Conservation (phyloP, 2,329 filamentous ascomycete species). For the Exophiala sp. region DNA sequence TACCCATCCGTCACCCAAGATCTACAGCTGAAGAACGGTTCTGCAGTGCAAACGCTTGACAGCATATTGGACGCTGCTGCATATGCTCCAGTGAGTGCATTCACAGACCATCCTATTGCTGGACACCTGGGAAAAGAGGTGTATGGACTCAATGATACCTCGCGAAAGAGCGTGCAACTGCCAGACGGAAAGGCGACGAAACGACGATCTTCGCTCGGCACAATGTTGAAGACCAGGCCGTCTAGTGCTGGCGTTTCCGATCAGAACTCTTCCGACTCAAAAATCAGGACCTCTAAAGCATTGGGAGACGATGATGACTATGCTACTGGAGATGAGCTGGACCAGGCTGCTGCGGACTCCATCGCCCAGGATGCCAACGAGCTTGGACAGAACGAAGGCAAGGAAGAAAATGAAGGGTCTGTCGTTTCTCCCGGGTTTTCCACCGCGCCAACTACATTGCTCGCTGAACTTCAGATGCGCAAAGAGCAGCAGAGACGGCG, state of each 20-base stretch:
- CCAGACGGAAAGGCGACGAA: conserved; percentile 28
- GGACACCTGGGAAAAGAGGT: conserved; percentile 69
- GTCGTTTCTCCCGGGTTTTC: conserved; percentile 49
- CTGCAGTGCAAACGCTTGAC: conserved; percentile 81
- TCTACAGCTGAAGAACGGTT: conserved; percentile 61
- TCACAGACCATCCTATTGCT: conserved; percentile 80
- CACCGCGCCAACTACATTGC: conserved; percentile 77
- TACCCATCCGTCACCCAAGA: conserved; percentile 53
- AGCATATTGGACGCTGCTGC: conserved; percentile 87
- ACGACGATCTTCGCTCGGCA: conserved; percentile 32
- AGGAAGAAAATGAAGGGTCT: conserved; percentile 43
- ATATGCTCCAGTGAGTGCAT: conserved; percentile 79
- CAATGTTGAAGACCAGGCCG: conserved; percentile 27
- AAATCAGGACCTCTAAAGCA: conserved; percentile 18
- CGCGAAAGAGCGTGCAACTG: conserved; percentile 31
- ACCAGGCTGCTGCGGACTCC: conserved; percentile 21
- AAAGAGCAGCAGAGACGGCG: conserved; percentile 83
- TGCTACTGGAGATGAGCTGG: conserved; percentile 24
- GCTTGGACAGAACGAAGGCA: conserved; percentile 35
- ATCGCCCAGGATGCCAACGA: conserved; percentile 28
- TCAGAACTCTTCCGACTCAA: conserved; percentile 21
- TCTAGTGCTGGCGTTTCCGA: conserved; percentile 26
- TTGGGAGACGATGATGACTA: conserved; percentile 17
- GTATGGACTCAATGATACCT: conserved; percentile 49
- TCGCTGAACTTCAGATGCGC: conserved; percentile 85